A percentile compares a stretch with the other conserved stretches of the same genome.
These are phyloP conservation scores for Colletotrichum sp. DNA, from an alignment of 2,329 filamentous ascomycete genomes.

Conservation along the genomic window DNA sequence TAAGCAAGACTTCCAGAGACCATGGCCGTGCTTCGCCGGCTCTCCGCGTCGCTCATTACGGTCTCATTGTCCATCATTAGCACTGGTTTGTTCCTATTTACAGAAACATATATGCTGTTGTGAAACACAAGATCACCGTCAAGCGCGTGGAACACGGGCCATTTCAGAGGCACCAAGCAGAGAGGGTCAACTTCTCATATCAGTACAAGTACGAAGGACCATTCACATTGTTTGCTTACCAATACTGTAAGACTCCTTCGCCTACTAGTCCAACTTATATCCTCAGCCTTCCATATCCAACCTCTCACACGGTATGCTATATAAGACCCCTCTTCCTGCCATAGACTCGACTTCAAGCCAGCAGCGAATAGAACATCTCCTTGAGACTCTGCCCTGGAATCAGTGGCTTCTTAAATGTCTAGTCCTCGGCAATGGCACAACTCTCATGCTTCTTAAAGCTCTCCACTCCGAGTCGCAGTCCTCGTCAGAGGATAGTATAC, in stretches of 20 bases:
- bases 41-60: no score
- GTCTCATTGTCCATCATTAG: background rate
- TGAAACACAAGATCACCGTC: accelerated
- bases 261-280: background rate
- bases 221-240: no score
- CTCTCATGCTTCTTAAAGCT: background rate
- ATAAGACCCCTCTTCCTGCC: background rate
- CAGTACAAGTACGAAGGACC: no score
- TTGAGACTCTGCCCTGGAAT: background rate
- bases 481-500: background rate
- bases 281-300: background rate
- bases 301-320: background rate
- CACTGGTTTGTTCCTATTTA: background rate
- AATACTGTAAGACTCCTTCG: background rate
- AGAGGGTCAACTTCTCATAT: background rate
- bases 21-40: no score
- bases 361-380: background rate
- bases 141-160: accelerated
- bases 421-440: background rate
- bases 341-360: background rate
- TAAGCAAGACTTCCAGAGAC: no score
- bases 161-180: accelerated
- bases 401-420: background rate
- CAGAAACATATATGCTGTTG: accelerated
- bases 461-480: background rate